Evolutionary conservation across 805 yeast species (phyloP), one percentile per base, ranked within the genome.

Genomic region (Ogataea methylovora): DNA sequence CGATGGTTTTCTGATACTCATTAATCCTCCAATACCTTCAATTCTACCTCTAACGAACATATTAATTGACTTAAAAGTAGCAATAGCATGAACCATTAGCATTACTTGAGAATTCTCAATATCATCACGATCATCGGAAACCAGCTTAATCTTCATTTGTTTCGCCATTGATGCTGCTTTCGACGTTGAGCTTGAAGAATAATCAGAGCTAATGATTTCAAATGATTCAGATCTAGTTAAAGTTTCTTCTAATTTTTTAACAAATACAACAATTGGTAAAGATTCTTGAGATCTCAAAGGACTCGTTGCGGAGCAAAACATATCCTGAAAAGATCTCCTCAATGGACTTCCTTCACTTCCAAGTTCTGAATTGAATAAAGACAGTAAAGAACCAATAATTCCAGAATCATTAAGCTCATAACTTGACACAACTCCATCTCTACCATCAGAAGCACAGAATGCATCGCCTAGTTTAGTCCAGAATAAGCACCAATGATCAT

Each of bases 381-480:
- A 17, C 4, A 62, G 45, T 20, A 81, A 50, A 1, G 63, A 46
- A 5, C 63, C 61, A 7, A 81, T 65, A 6, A 84, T 52, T 0
- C 87, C 87, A 2, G 87, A 81, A 2, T 81, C 69, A 5, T 78
- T 65, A 23, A 87, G 60, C 51, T 86, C 95, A 58, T 77, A 84
- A 38, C 88, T 79, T 0, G 95, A 84, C 5, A 82, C 60, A 2
- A 41, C 31, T 4, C 39, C 39, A 3, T 29, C 21, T 17, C 27
- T 34, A 2, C 37, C 29, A 4, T 23, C 35, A 1, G 51, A 49
- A 14, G 41, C 44, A 12, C 63, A 60, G 18, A 71, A 45, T 1
- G 62, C 50, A 5, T 40, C 34, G 10, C 54, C 56, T 4, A 76
- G 52, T 28, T 51, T 48, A 3, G 48, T 29, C 76, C 79, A 67